Conservation (phyloP, 176 grass and related monocot species). For the Oryza glumipatula region DNA sequence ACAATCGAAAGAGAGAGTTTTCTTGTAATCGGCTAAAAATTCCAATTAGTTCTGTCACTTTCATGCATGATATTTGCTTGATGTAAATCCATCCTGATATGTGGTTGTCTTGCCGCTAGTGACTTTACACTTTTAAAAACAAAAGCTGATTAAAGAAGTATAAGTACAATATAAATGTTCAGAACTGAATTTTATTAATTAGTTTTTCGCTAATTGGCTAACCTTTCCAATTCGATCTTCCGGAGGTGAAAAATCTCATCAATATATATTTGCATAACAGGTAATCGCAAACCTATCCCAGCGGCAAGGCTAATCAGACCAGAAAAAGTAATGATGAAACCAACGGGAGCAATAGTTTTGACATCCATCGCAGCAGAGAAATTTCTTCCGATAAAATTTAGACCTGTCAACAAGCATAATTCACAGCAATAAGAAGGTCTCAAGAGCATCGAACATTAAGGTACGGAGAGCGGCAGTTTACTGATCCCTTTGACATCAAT, state of each 20-base stretch:
- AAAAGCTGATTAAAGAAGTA: too few relatives aligned
- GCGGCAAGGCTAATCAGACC: constrained; percentile 58
- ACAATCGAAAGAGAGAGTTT: too few relatives aligned
- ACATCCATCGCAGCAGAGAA: constrained; percentile 47
- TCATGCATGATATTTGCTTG: too few relatives aligned
- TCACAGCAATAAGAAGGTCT: too few relatives aligned
- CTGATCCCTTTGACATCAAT: too few relatives aligned
- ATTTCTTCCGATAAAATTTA: constrained; percentile 62
- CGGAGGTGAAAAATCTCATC: constrained; percentile 28
- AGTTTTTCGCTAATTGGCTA: neutral
- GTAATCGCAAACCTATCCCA: constrained; percentile 57
- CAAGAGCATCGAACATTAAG: neutral
- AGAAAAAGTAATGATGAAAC: constrained; percentile 73
- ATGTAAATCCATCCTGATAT: too few relatives aligned
- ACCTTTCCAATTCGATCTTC: constrained; percentile 70
- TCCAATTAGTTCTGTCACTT: too few relatives aligned
- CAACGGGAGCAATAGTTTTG: constrained; percentile 51
- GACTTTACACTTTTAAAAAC: too few relatives aligned
- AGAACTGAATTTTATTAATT: too few relatives aligned
- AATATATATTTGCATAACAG: constrained; percentile 35
- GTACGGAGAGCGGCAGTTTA: neutral
- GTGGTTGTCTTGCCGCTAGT: too few relatives aligned
- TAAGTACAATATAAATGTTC: too few relatives aligned
- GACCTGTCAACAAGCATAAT: constrained; percentile 38
- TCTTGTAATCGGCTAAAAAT: too few relatives aligned